These are phyloP conservation scores for Brassica rapa DNA, from an alignment of 345 rosid species.

Conservation along the genomic window DNA sequence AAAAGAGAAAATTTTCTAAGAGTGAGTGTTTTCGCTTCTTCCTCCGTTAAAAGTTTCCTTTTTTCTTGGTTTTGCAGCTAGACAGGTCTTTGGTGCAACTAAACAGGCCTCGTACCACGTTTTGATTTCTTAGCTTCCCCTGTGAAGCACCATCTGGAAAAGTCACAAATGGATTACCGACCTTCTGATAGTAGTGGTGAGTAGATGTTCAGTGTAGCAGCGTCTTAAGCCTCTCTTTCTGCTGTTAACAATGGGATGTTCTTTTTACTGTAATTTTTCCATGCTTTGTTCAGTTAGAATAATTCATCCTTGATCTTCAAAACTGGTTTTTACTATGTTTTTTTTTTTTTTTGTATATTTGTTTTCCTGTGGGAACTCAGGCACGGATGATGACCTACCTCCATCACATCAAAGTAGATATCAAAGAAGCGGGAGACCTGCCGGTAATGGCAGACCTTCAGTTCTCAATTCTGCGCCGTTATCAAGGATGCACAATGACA, in stretches of 20 bases:
- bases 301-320: background rate
- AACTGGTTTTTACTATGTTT: slow-evolving; percentile 2
- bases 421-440: slow-evolving; percentile 67
- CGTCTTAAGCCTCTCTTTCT: background rate
- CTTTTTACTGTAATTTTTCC: background rate
- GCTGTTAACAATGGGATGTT: background rate
- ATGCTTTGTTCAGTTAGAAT: background rate
- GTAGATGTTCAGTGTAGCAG: slow-evolving; percentile 22
- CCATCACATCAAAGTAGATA: slow-evolving; percentile 89
- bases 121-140: slow-evolving; percentile 13
- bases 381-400: slow-evolving; percentile 98
- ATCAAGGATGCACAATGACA: slow-evolving; percentile 73
- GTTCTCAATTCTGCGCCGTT: slow-evolving; percentile 56
- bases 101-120: slow-evolving; percentile 21
- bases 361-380: slow-evolving; percentile 47
- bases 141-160: slow-evolving; percentile 25
- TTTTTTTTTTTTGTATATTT: background rate
- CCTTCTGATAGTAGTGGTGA: slow-evolving; percentile 75
- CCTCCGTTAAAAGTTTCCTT: background rate
- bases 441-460: slow-evolving; percentile 87
- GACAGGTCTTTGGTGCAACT: slow-evolving; percentile 9
- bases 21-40: background rate
- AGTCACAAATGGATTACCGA: slow-evolving; percentile 53
- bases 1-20: background rate
- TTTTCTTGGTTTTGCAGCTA: slow-evolving; percentile 31